Evolutionary conservation across 345 rosid genomes (phyloP), one percentile per base, ranked within the genome.

Genomic region (Hibiscus syriacus): DNA sequence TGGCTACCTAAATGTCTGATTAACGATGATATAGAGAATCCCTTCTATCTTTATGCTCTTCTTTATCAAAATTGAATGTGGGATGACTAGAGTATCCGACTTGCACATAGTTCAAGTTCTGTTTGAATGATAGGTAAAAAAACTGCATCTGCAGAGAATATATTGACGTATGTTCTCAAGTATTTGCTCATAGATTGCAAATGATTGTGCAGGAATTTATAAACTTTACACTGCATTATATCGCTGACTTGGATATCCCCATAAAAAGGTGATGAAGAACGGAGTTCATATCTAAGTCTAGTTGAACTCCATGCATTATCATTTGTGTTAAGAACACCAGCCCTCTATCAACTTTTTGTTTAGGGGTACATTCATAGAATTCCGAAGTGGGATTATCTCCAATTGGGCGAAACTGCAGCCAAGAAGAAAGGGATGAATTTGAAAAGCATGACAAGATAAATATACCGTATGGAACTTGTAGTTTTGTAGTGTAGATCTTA

Each of bases 381-480:
- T 94, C 80, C 86, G 96, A 43, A 93, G n/a, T 80, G 99, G 99
- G 39, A 94, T 94, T 94, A 67, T 94, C 96, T 65, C 99, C 99
- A 20, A 91, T 94, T 77, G 97, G 99, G 34, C 86, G 91, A 62
- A 94, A 94, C 80, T 94, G 99, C 84, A 91, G 95, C 85, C 99
- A 91, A 77, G 96, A 94, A 83, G 99, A 94, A 85, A 89, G 99
- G 77, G 99, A 87, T 4, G 96, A 94, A n/a, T n/a, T n/a, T n/a
- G n/a, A n/a, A n/a, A n/a, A n/a, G n/a, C n/a, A n/a, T n/a, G n/a
- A n/a, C n/a, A 86, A 94, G 96, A 96, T 89, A 72, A 46, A 67
- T 58, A 72, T 55, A 71, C 60, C 67, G n/a, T 17, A 5, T 23
- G 45, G 27, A 68, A 20, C 19, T 27, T 25, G 14, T 57, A 11